These are phyloP conservation scores for Annulohypoxylon maeteangense DNA, from an alignment of 495 filamentous ascomycete genomes.

Conservation along the genomic window DNA sequence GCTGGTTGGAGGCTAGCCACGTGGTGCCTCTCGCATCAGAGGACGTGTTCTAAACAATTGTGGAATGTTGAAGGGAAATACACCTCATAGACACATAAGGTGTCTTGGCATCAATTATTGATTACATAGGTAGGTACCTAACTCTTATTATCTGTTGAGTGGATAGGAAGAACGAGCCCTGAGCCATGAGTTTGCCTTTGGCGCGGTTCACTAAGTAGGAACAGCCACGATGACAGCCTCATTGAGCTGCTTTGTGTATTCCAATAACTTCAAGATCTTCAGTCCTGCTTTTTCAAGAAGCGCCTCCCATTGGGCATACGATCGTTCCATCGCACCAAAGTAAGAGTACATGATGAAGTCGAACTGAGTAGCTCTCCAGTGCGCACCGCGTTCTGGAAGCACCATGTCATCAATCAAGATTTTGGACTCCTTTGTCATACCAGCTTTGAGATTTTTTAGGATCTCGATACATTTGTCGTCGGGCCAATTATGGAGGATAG, in stretches of 20 bases:
- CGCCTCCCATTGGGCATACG: not conserved
- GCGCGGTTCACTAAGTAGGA: conserved; percentile 1
- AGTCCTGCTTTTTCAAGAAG: conserved; percentile 8
- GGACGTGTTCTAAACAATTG: not conserved
- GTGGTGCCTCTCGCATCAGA: not conserved
- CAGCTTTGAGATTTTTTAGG: conserved; percentile 48
- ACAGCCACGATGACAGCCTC: conserved; percentile 8
- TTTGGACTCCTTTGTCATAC: conserved; percentile 53
- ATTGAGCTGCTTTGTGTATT: not conserved
- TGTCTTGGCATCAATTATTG: too few species aligned
- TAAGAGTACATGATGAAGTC: conserved; percentile 56
- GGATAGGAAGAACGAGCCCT: too few species aligned
- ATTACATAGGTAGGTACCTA: too few species aligned
- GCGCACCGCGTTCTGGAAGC: conserved; percentile 52
- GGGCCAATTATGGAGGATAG: conserved; percentile 59
- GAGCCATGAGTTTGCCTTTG: too few species aligned
- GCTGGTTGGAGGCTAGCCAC: not conserved
- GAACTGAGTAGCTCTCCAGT: conserved; percentile 51
- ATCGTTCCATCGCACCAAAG: not conserved
- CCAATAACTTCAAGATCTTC: not conserved
- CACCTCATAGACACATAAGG: not conserved
- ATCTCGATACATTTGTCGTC: conserved; percentile 54
- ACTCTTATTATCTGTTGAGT: too few species aligned
- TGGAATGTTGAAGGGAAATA: not conserved
- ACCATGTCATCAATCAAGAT: conserved; percentile 61